Conservation (phyloP, 1,284 basidiomycete genomes). For the Tausonia pullulans region DNA sequence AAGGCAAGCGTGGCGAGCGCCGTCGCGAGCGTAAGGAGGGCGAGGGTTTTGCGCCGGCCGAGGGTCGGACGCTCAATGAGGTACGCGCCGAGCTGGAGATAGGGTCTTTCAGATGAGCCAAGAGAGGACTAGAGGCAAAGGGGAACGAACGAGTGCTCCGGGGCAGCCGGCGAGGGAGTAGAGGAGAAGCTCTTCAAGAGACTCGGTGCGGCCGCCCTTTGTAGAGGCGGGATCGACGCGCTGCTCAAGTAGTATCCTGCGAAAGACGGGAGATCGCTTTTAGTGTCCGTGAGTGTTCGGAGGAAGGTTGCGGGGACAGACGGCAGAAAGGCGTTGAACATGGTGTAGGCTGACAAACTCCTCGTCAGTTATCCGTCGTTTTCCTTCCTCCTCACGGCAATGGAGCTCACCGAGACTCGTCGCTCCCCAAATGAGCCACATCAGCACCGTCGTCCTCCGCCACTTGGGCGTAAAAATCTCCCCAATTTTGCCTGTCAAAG, state of each 20-base stretch:
- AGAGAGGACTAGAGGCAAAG: background rate
- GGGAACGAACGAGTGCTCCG: constrained; percentile 57
- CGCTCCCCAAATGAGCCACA: constrained; percentile 72
- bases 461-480: constrained; percentile 73
- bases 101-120: background rate
- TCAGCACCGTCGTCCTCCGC: constrained; percentile 66
- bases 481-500: constrained; percentile 41
- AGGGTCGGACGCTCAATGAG: constrained; percentile 61
- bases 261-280: too few relatives aligned
- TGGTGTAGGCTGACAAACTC: constrained; percentile 57
- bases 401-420: constrained; percentile 59
- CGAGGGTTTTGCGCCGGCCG: constrained; percentile 66
- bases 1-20: constrained; percentile 67
- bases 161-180: constrained; percentile 77
- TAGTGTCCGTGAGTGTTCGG: too few relatives aligned
- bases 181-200: constrained; percentile 22
- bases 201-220: constrained; percentile 18
- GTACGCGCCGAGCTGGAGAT: constrained; percentile 66
- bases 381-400: background rate
- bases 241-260: constrained; percentile 27
- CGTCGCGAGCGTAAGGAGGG: constrained; percentile 68
- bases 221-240: constrained; percentile 30
- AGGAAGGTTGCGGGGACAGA: background rate
- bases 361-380: background rate
- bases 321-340: constrained; percentile 95